Conservation (phyloP, 2,329 filamentous ascomycete species). For the Fusarium sp. region DNA sequence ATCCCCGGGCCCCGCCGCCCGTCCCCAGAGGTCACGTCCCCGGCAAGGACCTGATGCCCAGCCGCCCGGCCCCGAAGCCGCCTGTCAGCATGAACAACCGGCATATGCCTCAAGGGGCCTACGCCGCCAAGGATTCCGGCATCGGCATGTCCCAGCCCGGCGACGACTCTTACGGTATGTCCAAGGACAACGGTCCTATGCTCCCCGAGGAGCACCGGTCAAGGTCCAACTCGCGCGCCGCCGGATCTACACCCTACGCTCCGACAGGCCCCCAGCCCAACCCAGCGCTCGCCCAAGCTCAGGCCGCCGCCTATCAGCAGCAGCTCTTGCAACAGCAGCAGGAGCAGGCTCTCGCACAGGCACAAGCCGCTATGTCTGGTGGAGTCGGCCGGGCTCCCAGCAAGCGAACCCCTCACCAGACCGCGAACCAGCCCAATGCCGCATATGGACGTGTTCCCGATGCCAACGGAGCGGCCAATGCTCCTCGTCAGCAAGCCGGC, state of each 20-base stretch:
- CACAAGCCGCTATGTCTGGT: conserved; percentile 80
- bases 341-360: conserved; percentile 83
- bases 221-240: conserved; percentile 74
- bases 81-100: conserved; percentile 73
- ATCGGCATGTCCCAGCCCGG: conserved; percentile 70
- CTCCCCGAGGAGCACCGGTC: conserved; percentile 76
- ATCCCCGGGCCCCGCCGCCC: conserved; percentile 91
- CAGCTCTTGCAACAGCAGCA: conserved; percentile 83
- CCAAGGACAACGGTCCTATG: conserved; percentile 69
- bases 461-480: conserved; percentile 47
- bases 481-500: conserved; percentile 52
- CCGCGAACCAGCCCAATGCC: conserved; percentile 39
- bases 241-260: conserved; percentile 63
- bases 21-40: conserved; percentile 72
- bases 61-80: conserved; percentile 88
- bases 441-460: conserved; percentile 47
- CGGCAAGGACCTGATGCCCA: conserved; percentile 75
- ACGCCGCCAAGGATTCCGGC: conserved; percentile 70
- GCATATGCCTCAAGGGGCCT: conserved; percentile 62
- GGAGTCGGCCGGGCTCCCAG: conserved; percentile 80
- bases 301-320: conserved; percentile 67
- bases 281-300: conserved; percentile 48
- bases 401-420: conserved; percentile 68
- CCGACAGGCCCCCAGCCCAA: conserved; percentile 55
- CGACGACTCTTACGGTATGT: conserved; percentile 65